Percentiles rank a stretch among this genome's conserved stretches.
Conservation (phyloP, 164 flowering plant genomes). For the Taxillus chinensis region DNA sequence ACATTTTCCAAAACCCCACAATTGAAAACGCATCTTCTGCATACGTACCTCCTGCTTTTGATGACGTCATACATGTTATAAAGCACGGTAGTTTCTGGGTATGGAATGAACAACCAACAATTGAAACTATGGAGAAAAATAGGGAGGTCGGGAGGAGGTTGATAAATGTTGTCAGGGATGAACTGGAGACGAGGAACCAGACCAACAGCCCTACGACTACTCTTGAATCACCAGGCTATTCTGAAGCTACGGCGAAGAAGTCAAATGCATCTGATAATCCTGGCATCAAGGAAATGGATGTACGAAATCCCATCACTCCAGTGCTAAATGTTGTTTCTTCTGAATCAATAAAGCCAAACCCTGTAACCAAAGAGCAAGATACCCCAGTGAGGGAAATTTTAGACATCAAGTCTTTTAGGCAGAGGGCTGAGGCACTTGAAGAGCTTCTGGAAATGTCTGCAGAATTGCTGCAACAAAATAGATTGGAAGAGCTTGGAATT, state of each 20-base stretch:
- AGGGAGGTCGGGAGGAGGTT: slow-evolving; percentile 65
- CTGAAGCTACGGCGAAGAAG: slow-evolving; percentile 23
- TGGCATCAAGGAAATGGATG: slow-evolving; percentile 29
- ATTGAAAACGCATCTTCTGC: slow-evolving; percentile 29
- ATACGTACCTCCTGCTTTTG: slow-evolving; percentile 49
- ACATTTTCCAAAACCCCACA: slow-evolving; percentile 16
- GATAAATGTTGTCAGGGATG: slow-evolving; percentile 57
- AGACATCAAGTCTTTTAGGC: slow-evolving; percentile 85
- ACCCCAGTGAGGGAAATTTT: slow-evolving; percentile 55
- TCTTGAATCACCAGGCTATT: slow-evolving; percentile 26
- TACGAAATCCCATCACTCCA: slow-evolving; percentile 9
- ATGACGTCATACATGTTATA: slow-evolving; percentile 83
- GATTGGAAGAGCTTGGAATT: slow-evolving; percentile 79
- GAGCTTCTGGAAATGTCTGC: slow-evolving; percentile 91
- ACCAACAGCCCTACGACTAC: slow-evolving; percentile 15
- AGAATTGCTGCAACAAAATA: slow-evolving; percentile 70
- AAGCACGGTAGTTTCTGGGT: slow-evolving; percentile 80
- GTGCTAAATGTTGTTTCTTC: slow-evolving; percentile 21
- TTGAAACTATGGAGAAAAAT: slow-evolving; percentile 52
- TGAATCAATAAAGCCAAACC: slow-evolving; percentile 24
- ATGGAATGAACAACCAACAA: slow-evolving; percentile 59
- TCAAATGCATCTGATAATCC: slow-evolving; percentile 28
- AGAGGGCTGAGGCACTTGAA: slow-evolving; percentile 96
- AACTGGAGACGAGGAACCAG: slow-evolving; percentile 33
- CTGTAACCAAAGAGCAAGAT: slow-evolving; percentile 35